Evolutionary conservation across 257 asterid genomes (phyloP), one percentile per base, ranked within the genome.

Genomic region (Solanum sejunctum): DNA sequence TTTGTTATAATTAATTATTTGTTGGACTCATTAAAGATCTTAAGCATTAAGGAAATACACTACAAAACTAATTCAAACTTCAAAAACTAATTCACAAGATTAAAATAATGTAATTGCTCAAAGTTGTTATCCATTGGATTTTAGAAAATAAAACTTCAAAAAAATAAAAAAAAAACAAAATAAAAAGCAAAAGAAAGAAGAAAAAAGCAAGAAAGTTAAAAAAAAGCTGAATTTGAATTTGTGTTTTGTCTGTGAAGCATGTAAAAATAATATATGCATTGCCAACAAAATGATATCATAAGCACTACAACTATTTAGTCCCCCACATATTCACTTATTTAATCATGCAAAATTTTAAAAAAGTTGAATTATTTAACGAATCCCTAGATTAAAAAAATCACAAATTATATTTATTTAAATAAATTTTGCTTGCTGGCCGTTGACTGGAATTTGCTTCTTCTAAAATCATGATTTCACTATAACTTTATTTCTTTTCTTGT

Each of bases 301-400:
- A 85, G 90, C 73, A 89, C 23, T 51, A 90, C 94, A 90, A 93
- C 91, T 84, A 94, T 93, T 92, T 89, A 94, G 97, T 89, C 88
- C 94, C 97, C 94, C 94, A 86, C 91, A 84, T 45, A 78, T 58
- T 77, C 83, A 64, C 83, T 78, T 79, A 64, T 32, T 28, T 84
- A 85, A 90, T 55, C 61, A 82, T 58, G 69, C 28, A 58, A 64
- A 71, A 85, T 63, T 20, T 11, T 41, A 56, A 43, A 83, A 83
- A 85, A 84, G 69, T 51, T 43, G 41, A 56, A 79, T 72, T 16
- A 83, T 88, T 75, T 85, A 43, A 80, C 90, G 91, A 92, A 91
- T 91, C 95, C 94, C 97, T 73, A 92, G 58, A 3, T 36, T 3
- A 81, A 88, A 87, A 85, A 28, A 66, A 28, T 66, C 21, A 15